These are phyloP conservation scores for Fragilariopsis cylindrus DNA, from an alignment of 108 stramenopile genomes.

Conservation along the genomic window DNA sequence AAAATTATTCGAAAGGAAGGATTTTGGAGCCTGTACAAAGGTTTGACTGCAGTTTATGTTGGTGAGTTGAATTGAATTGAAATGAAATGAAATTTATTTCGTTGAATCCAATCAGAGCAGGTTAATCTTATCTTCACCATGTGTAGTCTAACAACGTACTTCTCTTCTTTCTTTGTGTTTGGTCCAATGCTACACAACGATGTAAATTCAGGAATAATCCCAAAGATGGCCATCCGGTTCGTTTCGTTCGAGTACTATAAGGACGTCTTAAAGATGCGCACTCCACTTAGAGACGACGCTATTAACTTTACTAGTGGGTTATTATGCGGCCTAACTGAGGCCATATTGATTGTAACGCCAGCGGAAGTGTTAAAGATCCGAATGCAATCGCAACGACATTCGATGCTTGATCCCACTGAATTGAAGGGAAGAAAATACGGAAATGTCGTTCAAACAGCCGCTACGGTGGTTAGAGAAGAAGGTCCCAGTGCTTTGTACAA, in stretches of 20 bases:
- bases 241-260: constrained; percentile 92
- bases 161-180: no score
- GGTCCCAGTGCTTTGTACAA: constrained; percentile 92
- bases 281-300: constrained; percentile 26
- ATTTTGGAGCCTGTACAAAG: constrained; percentile 96
- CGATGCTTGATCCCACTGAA: constrained; percentile 83
- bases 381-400: constrained; percentile 91
- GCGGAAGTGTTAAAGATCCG: constrained; percentile 95
- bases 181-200: no score
- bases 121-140: no score
- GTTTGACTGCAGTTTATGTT: constrained; percentile 91
- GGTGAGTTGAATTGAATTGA: not conserved
- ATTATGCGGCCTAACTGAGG: constrained; percentile 87
- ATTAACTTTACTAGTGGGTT: constrained; percentile 88
- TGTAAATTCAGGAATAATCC: constrained; percentile 71
- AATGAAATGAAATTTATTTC: no score
- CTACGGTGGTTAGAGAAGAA: constrained; percentile 88
- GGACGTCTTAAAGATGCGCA: constrained; percentile 24
- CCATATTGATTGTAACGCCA: constrained; percentile 65
- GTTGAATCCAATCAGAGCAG: no score
- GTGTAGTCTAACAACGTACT: no score
- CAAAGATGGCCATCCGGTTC: constrained; percentile 98
- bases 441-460: constrained; percentile 92
- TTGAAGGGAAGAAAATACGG: constrained; percentile 82
- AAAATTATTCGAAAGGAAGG: constrained; percentile 92